Evolutionary conservation across 2,329 filamentous ascomycete genomes (phyloP).

Genomic region (Fusarium mexicanum): DNA sequence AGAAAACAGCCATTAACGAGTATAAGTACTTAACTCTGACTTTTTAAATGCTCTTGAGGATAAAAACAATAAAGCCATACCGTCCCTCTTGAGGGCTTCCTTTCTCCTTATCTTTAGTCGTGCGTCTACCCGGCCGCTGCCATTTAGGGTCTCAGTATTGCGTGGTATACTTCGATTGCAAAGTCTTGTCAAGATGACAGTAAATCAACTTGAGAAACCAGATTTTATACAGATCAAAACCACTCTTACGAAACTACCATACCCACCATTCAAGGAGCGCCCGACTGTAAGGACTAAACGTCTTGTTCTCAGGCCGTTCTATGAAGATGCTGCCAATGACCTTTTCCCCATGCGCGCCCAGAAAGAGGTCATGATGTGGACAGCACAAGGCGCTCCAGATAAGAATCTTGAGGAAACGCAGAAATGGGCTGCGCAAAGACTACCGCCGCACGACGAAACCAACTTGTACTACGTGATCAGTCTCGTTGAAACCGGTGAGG

Average conservation of each 20-base stretch:
- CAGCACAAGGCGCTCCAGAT: slow-evolving; percentile 1
- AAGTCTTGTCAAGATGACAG: background rate
- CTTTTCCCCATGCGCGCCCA: slow-evolving; percentile 4
- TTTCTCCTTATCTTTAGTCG: fast-evolving
- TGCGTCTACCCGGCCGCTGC: fast-evolving
- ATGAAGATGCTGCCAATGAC: background rate
- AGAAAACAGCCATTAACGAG: background rate
- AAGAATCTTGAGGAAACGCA: background rate
- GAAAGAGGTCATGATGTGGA: slow-evolving; percentile 17
- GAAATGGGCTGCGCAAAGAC: background rate
- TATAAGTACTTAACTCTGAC: too few relatives aligned
- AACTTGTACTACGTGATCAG: slow-evolving; percentile 5
- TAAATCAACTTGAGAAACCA: background rate
- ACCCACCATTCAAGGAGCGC: background rate
- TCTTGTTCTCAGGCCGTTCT: background rate
- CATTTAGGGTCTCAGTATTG: fast-evolving
- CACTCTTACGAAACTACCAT: background rate
- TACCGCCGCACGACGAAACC: background rate
- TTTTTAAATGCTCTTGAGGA: fast-evolving
- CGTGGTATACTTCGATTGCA: fast-evolving
- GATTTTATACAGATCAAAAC: background rate
- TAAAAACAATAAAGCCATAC: background rate
- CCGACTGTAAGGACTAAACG: background rate
- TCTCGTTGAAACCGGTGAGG: background rate
- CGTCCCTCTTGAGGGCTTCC: fast-evolving